These are phyloP conservation scores for Tricholoma flavovirens DNA, from an alignment of 768 basidiomycete genomes.

Conservation along the genomic window DNA sequence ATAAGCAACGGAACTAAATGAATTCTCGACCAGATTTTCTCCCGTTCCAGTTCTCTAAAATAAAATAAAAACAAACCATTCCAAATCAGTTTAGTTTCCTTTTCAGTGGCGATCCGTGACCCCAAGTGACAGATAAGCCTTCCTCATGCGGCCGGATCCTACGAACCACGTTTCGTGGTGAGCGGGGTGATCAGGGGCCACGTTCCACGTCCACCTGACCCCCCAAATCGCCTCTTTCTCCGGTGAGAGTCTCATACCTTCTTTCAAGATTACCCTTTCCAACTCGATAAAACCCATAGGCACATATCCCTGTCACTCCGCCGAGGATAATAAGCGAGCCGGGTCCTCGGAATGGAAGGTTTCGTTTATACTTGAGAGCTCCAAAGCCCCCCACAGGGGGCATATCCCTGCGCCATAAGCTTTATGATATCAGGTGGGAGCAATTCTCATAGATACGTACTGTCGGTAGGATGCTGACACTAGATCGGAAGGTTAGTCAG, in stretches of 20 bases:
- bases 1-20: conserved; percentile 88
- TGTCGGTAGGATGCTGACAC: conserved; percentile 62
- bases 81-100: conserved; percentile 38
- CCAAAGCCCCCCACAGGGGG: conserved; percentile 94
- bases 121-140: conserved; percentile 37
- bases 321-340: conserved; percentile 81
- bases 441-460: conserved; percentile 36
- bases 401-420: conserved; percentile 67
- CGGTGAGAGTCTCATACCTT: conserved; percentile 46
- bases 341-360: conserved; percentile 85
- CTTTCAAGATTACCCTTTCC: conserved; percentile 89
- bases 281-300: conserved; percentile 87
- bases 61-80: conserved; percentile 28
- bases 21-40: conserved; percentile 94
- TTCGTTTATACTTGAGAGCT: conserved; percentile 90
- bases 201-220: conserved; percentile 67
- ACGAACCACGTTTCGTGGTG: conserved; percentile 62
- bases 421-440: conserved; percentile 20
- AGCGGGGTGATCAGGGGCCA: conserved; percentile 52
- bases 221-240: conserved; percentile 17
- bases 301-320: conserved; percentile 80
- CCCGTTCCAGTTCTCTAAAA: conserved; percentile 84
- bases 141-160: conserved; percentile 55
- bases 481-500: conserved; percentile 18
- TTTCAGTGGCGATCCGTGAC: conserved; percentile 39